Percentiles rank a stretch among this genome's conserved stretches.
Evolutionary conservation across 371 early-diverging fungal species (phyloP).

Genomic region (Capillidium rhysosporum): DNA sequence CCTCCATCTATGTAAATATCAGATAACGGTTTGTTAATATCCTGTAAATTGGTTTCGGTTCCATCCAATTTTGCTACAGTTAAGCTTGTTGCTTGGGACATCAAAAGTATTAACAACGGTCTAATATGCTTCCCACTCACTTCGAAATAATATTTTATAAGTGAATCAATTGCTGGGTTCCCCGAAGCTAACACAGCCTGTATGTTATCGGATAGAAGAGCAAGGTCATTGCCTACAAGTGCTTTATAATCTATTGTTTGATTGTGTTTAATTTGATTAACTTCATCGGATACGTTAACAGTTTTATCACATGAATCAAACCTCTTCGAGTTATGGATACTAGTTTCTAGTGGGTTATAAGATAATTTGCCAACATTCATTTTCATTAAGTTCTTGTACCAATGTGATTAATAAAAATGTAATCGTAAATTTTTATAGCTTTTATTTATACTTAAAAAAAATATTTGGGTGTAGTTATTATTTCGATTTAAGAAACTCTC

Average conservation of each 20-base stretch:
- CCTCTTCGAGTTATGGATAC: no score
- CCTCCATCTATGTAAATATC: neutral
- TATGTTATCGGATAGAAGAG: conserved; percentile 68
- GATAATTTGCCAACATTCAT: no score
- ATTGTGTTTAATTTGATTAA: conserved; percentile 17
- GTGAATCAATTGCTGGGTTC: conserved; percentile 70
- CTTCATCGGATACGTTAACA: conserved; percentile 22
- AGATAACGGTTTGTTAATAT: neutral
- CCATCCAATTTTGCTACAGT: neutral
- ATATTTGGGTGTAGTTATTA: no score
- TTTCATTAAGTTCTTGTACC: no score
- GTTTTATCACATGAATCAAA: conserved; percentile 18
- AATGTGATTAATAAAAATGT: no score
- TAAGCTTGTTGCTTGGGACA: conserved; percentile 64
- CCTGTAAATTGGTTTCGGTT: neutral
- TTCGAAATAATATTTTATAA: conserved; percentile 75
- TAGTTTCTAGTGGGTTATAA: no score
- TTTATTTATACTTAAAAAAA: no score
- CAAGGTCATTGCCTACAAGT: conserved; percentile 54
- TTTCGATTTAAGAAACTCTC: no score
- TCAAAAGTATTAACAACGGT: conserved; percentile 73
- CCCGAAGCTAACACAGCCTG: conserved; percentile 52
- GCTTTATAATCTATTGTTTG: conserved; percentile 30
- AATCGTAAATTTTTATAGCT: no score
- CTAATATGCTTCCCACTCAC: conserved; percentile 82